Conservation (phyloP, 805 yeast species). For the Starmerella apicola region DNA sequence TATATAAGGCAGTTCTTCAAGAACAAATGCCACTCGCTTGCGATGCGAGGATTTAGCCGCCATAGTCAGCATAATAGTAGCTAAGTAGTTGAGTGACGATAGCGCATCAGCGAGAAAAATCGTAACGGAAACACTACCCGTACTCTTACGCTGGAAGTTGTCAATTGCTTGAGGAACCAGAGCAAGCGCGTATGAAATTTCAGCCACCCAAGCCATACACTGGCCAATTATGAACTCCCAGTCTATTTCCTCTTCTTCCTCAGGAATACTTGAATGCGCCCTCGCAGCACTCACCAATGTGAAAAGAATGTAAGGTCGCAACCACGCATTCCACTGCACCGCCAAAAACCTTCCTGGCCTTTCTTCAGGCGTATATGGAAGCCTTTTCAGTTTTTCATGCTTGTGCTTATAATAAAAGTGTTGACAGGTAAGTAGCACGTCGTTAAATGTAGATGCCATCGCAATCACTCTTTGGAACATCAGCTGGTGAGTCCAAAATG, state of each 20-base stretch:
- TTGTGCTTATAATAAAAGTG: slow-evolving; percentile 21
- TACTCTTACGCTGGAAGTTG: slow-evolving; percentile 30
- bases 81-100: slow-evolving; percentile 22
- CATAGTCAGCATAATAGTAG: slow-evolving; percentile 24
- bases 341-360: slow-evolving; percentile 4
- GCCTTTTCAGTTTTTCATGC: neutral
- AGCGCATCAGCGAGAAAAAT: slow-evolving; percentile 25
- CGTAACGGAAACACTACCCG: slow-evolving; percentile 29
- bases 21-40: slow-evolving; percentile 20
- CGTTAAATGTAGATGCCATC: slow-evolving; percentile 19
- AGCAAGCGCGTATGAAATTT: slow-evolving; percentile 23
- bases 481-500: slow-evolving; percentile 25
- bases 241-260: slow-evolving; percentile 8
- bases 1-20: slow-evolving; percentile 25
- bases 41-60: slow-evolving; percentile 3
- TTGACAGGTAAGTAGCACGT: slow-evolving; percentile 21
- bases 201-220: slow-evolving; percentile 21
- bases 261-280: slow-evolving; percentile 3
- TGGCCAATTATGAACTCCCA: slow-evolving; percentile 19
- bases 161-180: slow-evolving; percentile 32
- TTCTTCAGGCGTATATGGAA: slow-evolving; percentile 4
- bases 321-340: slow-evolving; percentile 12
- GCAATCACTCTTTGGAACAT: slow-evolving; percentile 24
- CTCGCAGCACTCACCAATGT: slow-evolving; percentile 15
- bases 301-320: slow-evolving; percentile 15